These are phyloP conservation scores for Olyra latifolia DNA, from an alignment of 176 grass and related monocot genomes.

Conservation along the genomic window DNA sequence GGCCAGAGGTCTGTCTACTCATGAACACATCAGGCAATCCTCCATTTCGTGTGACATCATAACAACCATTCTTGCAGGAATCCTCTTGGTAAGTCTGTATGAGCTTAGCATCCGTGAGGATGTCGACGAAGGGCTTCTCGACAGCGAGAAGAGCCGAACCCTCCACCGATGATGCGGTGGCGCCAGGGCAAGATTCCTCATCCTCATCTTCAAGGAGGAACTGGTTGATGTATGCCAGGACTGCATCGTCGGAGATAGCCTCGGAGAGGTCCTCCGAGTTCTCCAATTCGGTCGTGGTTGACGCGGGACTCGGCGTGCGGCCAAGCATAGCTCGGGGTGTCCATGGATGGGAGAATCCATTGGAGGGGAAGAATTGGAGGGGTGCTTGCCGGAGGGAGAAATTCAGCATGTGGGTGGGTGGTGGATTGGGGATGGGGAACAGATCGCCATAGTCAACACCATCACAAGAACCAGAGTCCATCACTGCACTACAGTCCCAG, in stretches of 20 bases:
- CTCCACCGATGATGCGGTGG: not conserved
- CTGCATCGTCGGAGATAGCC: conserved; percentile 26
- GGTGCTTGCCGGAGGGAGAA: conserved; percentile 30
- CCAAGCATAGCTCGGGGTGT: not conserved
- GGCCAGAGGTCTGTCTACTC: not conserved
- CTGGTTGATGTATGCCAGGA: conserved; percentile 59
- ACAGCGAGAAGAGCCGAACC: conserved; percentile 40
- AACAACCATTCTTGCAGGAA: not conserved
- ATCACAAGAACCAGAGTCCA: conserved; percentile 21
- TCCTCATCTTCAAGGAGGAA: conserved; percentile 50
- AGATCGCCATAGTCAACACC: conserved; percentile 22
- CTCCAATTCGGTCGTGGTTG: conserved; percentile 33
- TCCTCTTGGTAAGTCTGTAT: not conserved
- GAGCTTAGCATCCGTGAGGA: conserved; percentile 25
- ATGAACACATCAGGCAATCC: not conserved
- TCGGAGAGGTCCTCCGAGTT: conserved; percentile 26
- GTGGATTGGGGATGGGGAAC: conserved; percentile 5
- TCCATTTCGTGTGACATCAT: not conserved
- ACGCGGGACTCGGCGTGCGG: conserved; percentile 32
- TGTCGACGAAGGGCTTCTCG: conserved; percentile 47
- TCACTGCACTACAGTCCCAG: not conserved
- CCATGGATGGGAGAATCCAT: conserved; percentile 26
- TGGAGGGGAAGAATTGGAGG: conserved; percentile 12
- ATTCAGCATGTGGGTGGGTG: not conserved
- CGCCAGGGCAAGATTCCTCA: not conserved